Evolutionary conservation across 768 basidiomycete species (phyloP), one percentile per base, ranked within the genome.

Genomic region (Panaeolus cyanescens): DNA sequence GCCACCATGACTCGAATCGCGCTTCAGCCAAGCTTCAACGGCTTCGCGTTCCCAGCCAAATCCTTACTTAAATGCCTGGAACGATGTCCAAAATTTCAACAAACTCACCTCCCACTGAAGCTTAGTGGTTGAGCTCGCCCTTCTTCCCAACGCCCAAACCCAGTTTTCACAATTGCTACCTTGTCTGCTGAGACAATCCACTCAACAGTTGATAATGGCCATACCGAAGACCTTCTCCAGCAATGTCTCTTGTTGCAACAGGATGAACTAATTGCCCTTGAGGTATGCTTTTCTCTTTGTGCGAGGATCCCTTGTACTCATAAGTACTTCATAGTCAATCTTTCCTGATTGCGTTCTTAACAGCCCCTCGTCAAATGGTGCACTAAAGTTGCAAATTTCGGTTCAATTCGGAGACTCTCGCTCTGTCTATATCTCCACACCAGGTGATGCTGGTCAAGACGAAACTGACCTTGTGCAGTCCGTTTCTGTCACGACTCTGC

Each of bases 401-500:
- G 30, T 50, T 28, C 22, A 28, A 50, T 50, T 50, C 45, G 25
- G 25, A 28, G 25, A 20, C 25, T 12, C 45, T 28, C 22, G 45
- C 2, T 50, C 45, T 5, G 22, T 50, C 0, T 28, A 25, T 28
- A 54, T 39, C 15, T 5, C 57, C 0, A 9, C 56, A 9, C 17
- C 32, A 15, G 8, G 5, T n/a, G 19, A 15, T 8, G 22, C 7
- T 4, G 54, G 17, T 8, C 33, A 10, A 17, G 2, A 13, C 33
- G 28, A n/a, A 30, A 37, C 15, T 30, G 37, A 30, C 22, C 25
- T 5, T n/a, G 32, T 30, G 7, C 62, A 73, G 64, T 63, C 34
- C 5, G 54, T 79, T 8, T 75, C 72, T 50, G 72, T 85, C 20
- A 76, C 82, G 17, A 76, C 79, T 2, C 77, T 92, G 5, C 90